These are phyloP conservation scores for Moricandia arvensis DNA, from an alignment of 345 rosid species.

Conservation along the genomic window DNA sequence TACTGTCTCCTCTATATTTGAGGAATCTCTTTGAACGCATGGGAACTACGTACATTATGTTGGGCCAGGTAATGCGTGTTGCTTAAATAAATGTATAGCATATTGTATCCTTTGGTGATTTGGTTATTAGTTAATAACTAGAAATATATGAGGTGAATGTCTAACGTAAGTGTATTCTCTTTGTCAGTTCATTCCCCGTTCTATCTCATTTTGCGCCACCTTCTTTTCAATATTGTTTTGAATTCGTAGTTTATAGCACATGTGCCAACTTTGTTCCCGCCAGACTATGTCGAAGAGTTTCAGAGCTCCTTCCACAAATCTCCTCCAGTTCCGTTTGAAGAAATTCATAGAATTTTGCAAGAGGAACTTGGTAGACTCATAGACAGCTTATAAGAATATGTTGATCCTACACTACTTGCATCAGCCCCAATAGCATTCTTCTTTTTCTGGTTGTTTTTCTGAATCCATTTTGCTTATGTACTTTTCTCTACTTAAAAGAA, in stretches of 20 bases:
- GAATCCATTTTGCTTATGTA: slow-evolving; percentile 13
- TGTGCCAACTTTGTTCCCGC: no score
- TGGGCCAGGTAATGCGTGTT: slow-evolving; percentile 68
- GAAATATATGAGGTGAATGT: neutral
- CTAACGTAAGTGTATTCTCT: neutral
- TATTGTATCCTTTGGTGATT: neutral
- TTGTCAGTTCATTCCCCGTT: neutral
- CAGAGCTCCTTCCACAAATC: no score
- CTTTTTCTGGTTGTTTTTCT: neutral
- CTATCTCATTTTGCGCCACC: no score
- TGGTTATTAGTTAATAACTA: slow-evolving; percentile 25
- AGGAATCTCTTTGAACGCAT: slow-evolving; percentile 91
- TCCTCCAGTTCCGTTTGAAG: no score
- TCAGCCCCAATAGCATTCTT: no score
- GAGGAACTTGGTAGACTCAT: no score
- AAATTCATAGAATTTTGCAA: no score
- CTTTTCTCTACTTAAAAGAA: slow-evolving; percentile 12
- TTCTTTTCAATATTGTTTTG: neutral
- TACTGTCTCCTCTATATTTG: slow-evolving; percentile 80
- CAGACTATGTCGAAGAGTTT: no score
- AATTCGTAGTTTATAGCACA: slow-evolving; percentile 74
- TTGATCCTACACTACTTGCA: no score
- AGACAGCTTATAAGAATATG: no score
- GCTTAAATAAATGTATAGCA: neutral
- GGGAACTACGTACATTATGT: slow-evolving; percentile 95